A percentile compares a stretch with the other conserved stretches of the same genome.
Evolutionary conservation across 495 filamentous ascomycete genomes (phyloP).

Genomic region (Cercophora sp.): DNA sequence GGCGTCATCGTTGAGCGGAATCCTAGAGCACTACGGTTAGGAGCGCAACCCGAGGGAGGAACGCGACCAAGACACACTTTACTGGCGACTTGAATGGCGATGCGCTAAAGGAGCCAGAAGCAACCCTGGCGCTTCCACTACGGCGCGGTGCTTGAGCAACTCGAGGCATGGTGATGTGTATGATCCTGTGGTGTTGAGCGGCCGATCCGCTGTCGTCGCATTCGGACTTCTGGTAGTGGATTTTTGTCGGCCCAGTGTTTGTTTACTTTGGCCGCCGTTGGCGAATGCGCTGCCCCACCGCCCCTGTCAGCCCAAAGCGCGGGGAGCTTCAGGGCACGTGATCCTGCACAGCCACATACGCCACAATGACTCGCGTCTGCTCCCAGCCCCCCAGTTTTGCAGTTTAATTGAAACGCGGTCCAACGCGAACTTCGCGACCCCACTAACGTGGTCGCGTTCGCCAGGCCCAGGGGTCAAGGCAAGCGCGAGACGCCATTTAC

Average conservation of each 20-base stretch:
- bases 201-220: constrained; percentile 2
- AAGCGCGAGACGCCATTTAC: constrained; percentile 16
- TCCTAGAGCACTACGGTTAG: constrained; percentile 35
- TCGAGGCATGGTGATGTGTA: constrained; percentile 61
- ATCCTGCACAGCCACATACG: not conserved
- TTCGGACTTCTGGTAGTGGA: constrained; percentile 1
- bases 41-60: not conserved
- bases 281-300: not conserved
- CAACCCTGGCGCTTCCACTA: constrained; percentile 46
- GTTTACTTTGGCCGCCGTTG: constrained; percentile 21
- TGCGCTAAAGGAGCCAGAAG: constrained; percentile 36
- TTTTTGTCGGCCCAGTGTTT: constrained; percentile 16
- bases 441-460: constrained; percentile 26
- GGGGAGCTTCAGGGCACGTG: not conserved
- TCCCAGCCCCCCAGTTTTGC: not conserved
- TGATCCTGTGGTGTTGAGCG: constrained; percentile 10
- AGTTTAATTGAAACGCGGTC: constrained; percentile 30
- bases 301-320: not conserved
- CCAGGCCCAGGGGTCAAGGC: constrained; percentile 1
- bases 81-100: constrained; percentile 64
- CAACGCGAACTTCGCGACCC: constrained; percentile 10
- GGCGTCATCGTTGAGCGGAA: constrained; percentile 94
- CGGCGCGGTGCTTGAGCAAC: constrained; percentile 58
- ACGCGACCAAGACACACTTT: constrained; percentile 50
- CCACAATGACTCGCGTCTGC: not conserved